Evolutionary conservation across 1,284 basidiomycete species (phyloP).

Genomic region (Irpex rosettiformis): DNA sequence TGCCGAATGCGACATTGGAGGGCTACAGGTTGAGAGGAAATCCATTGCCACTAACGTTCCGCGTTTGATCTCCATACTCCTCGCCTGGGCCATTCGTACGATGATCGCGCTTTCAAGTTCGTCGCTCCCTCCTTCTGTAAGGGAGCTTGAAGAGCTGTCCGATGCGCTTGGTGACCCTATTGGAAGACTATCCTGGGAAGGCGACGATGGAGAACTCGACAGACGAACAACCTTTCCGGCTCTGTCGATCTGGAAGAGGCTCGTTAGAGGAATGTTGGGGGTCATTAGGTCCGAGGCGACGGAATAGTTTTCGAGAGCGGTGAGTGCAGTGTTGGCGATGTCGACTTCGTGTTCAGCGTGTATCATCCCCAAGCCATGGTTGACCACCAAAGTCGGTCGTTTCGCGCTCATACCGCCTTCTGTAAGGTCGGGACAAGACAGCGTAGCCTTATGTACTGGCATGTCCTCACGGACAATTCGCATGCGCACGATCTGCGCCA

Average conservation of each 20-base stretch:
- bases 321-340: conserved; percentile 14
- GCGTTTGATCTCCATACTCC: conserved; percentile 18
- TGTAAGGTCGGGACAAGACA: conserved; percentile 8
- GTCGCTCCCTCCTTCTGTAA: conserved; percentile 4
- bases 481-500: conserved; percentile 19
- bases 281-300: conserved; percentile 5
- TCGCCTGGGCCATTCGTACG: conserved; percentile 13
- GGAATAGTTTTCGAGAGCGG: conserved; percentile 12
- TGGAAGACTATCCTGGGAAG: background rate
- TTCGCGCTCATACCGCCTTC: background rate
- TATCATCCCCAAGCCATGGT: conserved; percentile 14
- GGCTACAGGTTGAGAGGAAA: conserved; percentile 5
- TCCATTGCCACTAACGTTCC: conserved; percentile 16
- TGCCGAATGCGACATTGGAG: background rate
- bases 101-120: conserved; percentile 11
- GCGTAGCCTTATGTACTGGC: background rate
- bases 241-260: conserved; percentile 12
- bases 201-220: background rate
- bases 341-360: conserved; percentile 15
- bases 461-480: conserved; percentile 11
- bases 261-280: conserved; percentile 7
- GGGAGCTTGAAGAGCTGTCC: conserved; percentile 1
- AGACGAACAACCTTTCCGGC: conserved; percentile 10
- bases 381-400: background rate
- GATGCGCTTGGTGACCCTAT: background rate